phyloP scores from a whole-genome alignment of 805 yeast species.

The Kazachstania kunashirensis region DNA sequence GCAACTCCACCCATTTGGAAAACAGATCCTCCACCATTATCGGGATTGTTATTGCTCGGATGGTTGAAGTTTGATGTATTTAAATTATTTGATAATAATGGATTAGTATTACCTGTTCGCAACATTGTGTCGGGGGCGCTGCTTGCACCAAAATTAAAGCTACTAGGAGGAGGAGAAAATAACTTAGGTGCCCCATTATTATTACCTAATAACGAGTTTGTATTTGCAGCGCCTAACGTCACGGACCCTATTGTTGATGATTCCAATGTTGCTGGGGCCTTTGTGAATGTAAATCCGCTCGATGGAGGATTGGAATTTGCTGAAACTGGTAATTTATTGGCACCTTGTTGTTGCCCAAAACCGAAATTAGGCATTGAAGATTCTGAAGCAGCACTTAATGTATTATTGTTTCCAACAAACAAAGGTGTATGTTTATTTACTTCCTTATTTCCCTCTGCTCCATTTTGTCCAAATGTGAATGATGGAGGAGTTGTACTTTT shows the following conservation, averaged over 20 bases:
- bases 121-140: background rate
- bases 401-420: background rate
- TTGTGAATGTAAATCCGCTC: background rate
- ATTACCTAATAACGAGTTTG: constrained; percentile 5
- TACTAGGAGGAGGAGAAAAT: background rate
- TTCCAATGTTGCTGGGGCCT: background rate
- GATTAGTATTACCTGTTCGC: background rate
- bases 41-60: background rate
- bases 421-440: background rate
- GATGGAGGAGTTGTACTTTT: no score
- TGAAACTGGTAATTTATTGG: background rate
- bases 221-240: background rate
- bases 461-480: no score
- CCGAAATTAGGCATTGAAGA: no score
- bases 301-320: background rate
- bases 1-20: constrained; percentile 1
- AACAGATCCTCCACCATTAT: constrained; percentile 8
- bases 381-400: no score
- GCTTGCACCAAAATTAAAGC: constrained; percentile 1
- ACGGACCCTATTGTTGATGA: no score
- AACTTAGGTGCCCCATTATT: constrained; percentile 1
- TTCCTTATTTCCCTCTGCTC: no score
- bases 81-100: constrained; percentile 1
- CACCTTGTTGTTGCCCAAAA: constrained; percentile 1
- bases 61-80: background rate